Conservation (phyloP, 2,329 filamentous ascomycete genomes). For the Stromatinia cepivora region DNA sequence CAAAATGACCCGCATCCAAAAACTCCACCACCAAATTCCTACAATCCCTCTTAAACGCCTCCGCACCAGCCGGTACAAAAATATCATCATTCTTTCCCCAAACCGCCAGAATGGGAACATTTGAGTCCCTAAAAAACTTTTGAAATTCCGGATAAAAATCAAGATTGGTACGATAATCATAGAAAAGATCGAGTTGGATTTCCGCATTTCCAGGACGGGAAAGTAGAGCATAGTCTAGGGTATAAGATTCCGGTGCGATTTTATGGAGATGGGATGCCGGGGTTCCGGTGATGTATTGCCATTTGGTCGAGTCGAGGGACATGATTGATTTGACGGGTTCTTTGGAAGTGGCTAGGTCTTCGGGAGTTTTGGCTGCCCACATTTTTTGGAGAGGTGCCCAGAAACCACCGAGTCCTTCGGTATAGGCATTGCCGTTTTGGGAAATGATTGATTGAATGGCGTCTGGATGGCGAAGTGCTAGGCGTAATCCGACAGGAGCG, state of each 20-base stretch:
- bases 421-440: conserved; percentile 64
- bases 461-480: conserved; percentile 52
- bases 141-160: conserved; percentile 56
- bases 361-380: conserved; percentile 27
- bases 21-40: conserved; percentile 50
- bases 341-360: conserved; percentile 26
- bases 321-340: conserved; percentile 20
- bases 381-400: conserved; percentile 32
- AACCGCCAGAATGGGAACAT: conserved; percentile 55
- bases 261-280: neutral
- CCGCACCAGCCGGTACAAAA: conserved; percentile 52
- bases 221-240: conserved; percentile 54
- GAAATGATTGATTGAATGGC: conserved; percentile 54
- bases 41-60: conserved; percentile 54
- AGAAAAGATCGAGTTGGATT: conserved; percentile 57
- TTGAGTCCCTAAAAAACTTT: conserved; percentile 51
- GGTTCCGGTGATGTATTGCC: conserved; percentile 33
- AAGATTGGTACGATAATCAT: conserved; percentile 58
- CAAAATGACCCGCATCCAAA: conserved; percentile 59
- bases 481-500: conserved; percentile 54
- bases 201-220: conserved; percentile 52
- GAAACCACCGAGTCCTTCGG: conserved; percentile 51
- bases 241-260: conserved; percentile 36
- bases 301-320: conserved; percentile 31
- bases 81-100: conserved; percentile 60